Evolutionary conservation across 2,329 filamentous ascomycete genomes (phyloP), one percentile per base, ranked within the genome.

Genomic region (Podosphaera leucotricha): DNA sequence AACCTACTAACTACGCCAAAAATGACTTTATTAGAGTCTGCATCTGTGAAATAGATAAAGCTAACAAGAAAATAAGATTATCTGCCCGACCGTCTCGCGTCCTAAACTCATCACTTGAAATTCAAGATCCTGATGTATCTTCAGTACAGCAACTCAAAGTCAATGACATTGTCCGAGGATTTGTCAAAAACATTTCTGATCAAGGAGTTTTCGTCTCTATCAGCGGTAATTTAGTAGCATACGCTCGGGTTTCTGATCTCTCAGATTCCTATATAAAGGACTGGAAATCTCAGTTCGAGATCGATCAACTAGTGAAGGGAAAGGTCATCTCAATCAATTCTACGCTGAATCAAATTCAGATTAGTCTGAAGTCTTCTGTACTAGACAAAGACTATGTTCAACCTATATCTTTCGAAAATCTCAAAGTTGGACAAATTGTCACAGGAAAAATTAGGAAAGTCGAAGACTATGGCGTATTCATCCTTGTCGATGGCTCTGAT

Each of bases 381-480:
- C 68, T 94, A 7, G 80, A 92, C 46, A 74, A 80, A 49, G 68
- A 86, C 51, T 93, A 83, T 60, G 72, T 75, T 38, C 72, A 80
- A 19, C 77, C 75, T 1, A 59, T 78, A n/a, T 77, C 71, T 0
- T 79, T 87, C 49, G 67, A 69, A n/a, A 82, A 92, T 52, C 66
- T 95, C 46, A 74, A 79, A 56, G 65, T 71, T 48, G 86, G 85
- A 6, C 81, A 92, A 60, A 65, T 85, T 26, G 71, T 98, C 28
- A 92, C 82, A 11, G 90, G 86, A 41, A 92, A 83, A 57, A 75
- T 98, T 45, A 78, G 86, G 54, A 93, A 92, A 61, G 85, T 95
- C 2, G 83, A 92, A 56, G 81, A 93, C 26, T 98, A 86, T 58
- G 90, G 90, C 50, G 87, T 87, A 4, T 98, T 98, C 59, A 80